Evolutionary conservation across 2,329 filamentous ascomycete genomes (phyloP), one percentile per base, ranked within the genome.

Genomic region (Fusarium anguioides): DNA sequence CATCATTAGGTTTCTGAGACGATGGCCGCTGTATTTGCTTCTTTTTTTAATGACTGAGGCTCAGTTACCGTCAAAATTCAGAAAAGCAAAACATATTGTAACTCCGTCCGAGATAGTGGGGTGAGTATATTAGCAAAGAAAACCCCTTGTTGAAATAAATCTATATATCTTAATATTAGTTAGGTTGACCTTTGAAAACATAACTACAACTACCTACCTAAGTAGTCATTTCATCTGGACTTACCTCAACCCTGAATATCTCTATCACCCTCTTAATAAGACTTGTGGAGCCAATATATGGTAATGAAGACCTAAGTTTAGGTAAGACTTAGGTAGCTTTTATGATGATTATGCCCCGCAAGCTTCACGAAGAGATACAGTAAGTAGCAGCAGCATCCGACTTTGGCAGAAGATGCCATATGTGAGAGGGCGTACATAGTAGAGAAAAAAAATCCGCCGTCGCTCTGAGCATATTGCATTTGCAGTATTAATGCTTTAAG

Each of bases 1-100:
- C 64, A 68, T 54, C 51, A 55, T 63, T 48, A 54, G 44, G 48
- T 23, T 41, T 53, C 29, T 20, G 46, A 42, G 31, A 42, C 63
- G 54, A 53, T 31, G 40, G 20, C 26, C 3, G 21, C 47, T 37
- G 40, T 54, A 33, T 29, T 55, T 62, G 54, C 58, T 63, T 71
- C 46, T 53, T 55, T 53, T 55, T 50, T 18, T 45, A 36, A 31
- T 39, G 54, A 39, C 36, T 8, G 42, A 41, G 46, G 18, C 10
- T 27, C 11, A 26, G 20, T 53, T 36, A 33, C 17, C 39, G 21
- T 11, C 14, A 26, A 45, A 35, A 51, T 15, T 24, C 15, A 26
- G 37, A 48, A 44, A 60, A 44, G n/a, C 20, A 39, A 37, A 4
- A 17, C 31, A 5, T 21, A 29, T 21, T 15, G 26, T 24, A 17